These are phyloP conservation scores for Aspergillus eucalypticola DNA, from an alignment of 2,329 filamentous ascomycete species.

Conservation along the genomic window DNA sequence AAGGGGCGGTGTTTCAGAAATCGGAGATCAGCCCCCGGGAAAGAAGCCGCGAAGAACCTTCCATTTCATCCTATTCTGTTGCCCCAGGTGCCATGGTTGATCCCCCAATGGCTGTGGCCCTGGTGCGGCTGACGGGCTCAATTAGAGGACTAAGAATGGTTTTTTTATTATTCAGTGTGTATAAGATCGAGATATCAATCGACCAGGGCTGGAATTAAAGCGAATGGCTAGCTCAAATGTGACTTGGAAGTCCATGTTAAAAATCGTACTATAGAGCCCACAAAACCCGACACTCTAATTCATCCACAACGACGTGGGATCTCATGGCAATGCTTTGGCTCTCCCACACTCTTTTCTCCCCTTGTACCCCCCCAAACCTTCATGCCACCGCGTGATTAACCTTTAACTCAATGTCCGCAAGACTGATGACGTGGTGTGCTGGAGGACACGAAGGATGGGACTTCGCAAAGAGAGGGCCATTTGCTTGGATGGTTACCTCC, in stretches of 20 bases:
- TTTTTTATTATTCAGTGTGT: no score
- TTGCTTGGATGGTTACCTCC: not conserved
- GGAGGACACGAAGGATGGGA: not conserved
- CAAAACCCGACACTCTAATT: no score
- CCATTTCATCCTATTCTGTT: slow-evolving; percentile 1
- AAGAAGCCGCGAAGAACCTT: slow-evolving; percentile 19
- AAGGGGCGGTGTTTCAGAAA: slow-evolving; percentile 16
- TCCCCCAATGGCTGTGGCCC: not conserved
- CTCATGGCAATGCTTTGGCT: not conserved
- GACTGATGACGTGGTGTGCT: not conserved
- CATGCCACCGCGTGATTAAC: no score
- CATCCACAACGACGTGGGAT: not conserved
- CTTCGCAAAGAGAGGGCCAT: not conserved
- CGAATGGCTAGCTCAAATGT: no score
- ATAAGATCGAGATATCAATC: no score
- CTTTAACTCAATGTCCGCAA: not conserved
- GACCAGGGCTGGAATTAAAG: no score
- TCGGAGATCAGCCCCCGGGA: slow-evolving; percentile 19
- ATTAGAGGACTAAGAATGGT: no score
- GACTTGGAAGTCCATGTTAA: no score
- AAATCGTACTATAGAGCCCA: no score
- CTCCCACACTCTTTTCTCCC: not conserved
- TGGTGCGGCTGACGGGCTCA: not conserved
- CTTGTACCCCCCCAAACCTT: not conserved
- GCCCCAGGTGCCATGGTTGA: not conserved